phyloP scores from a whole-genome alignment of 345 rosid species.

The Geranium brycei region DNA sequence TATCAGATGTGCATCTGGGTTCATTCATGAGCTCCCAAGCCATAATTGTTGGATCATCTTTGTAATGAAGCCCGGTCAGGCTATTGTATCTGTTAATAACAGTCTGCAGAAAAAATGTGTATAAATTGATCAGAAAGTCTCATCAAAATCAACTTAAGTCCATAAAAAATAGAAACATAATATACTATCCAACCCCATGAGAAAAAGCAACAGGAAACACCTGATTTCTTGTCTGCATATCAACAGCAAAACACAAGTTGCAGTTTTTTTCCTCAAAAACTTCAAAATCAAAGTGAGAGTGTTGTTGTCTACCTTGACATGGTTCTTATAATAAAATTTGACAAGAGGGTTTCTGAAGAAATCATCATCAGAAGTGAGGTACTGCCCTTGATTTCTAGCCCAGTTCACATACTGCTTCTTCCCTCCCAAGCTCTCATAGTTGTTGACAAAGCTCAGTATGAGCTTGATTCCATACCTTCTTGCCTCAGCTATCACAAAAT shows the following conservation, averaged over 20 bases:
- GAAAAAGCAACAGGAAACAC: neutral
- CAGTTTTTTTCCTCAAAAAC: neutral
- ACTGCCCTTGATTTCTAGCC: slow-evolving; percentile 63
- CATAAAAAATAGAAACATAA: too few species aligned
- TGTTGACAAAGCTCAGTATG: slow-evolving; percentile 60
- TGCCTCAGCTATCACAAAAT: slow-evolving; percentile 90
- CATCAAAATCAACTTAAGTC: too few species aligned
- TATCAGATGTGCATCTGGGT: slow-evolving; percentile 83
- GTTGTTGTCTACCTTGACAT: slow-evolving; percentile 39
- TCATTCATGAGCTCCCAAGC: slow-evolving; percentile 99
- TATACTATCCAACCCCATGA: neutral
- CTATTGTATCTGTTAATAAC: slow-evolving; percentile 59
- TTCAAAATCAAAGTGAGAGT: neutral
- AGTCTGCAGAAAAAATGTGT: slow-evolving; percentile 26
- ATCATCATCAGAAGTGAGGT: slow-evolving; percentile 61
- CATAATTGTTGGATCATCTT: slow-evolving; percentile 90
- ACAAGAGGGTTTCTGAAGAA: slow-evolving; percentile 66
- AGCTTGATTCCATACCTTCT: slow-evolving; percentile 55
- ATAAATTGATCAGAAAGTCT: too few species aligned
- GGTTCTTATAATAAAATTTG: slow-evolving; percentile 74
- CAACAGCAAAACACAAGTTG: neutral
- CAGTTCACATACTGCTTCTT: slow-evolving; percentile 73
- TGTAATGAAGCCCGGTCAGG: slow-evolving; percentile 62
- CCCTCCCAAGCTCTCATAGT: slow-evolving; percentile 70
- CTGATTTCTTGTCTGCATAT: too few species aligned